A percentile compares a stretch with the other conserved stretches of the same genome.
Evolutionary conservation across 805 yeast species (phyloP).

Genomic region (Kazachstania bromeliacearum): DNA sequence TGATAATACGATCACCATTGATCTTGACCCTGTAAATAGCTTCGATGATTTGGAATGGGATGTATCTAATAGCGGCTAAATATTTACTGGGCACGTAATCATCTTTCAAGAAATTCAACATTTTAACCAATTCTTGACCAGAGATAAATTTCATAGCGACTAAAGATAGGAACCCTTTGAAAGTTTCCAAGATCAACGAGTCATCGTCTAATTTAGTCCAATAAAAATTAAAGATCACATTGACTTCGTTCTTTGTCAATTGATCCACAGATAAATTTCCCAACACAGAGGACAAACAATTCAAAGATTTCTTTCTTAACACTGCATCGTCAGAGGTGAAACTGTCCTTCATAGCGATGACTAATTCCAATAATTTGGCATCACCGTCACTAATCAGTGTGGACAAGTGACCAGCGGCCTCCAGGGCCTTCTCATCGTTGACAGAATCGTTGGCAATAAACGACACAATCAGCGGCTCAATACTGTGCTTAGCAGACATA

Average conservation of each 20-base stretch:
- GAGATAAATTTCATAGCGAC: conserved; percentile 43
- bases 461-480: conserved; percentile 13
- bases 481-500: background rate
- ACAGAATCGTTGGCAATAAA: conserved; percentile 35
- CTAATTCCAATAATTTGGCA: conserved; percentile 40
- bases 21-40: conserved; percentile 27
- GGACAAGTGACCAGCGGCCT: conserved; percentile 26
- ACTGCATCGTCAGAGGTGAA: conserved; percentile 51
- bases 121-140: conserved; percentile 25
- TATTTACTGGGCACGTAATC: conserved; percentile 47
- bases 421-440: conserved; percentile 25
- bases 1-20: conserved; percentile 14
- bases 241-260: conserved; percentile 33
- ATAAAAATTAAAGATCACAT: conserved; percentile 42
- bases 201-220: conserved; percentile 60
- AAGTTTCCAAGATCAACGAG: conserved; percentile 40
- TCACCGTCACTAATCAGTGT: conserved; percentile 17
- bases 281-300: conserved; percentile 35
- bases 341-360: conserved; percentile 49
- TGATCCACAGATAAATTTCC: conserved; percentile 20
- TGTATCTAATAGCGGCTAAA: conserved; percentile 54
- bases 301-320: conserved; percentile 41
- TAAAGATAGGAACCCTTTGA: conserved; percentile 46
- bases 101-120: conserved; percentile 32
- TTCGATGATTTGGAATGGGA: conserved; percentile 44